These are phyloP conservation scores for Meripilus lineatus DNA, from an alignment of 1,284 basidiomycete species.

Conservation along the genomic window DNA sequence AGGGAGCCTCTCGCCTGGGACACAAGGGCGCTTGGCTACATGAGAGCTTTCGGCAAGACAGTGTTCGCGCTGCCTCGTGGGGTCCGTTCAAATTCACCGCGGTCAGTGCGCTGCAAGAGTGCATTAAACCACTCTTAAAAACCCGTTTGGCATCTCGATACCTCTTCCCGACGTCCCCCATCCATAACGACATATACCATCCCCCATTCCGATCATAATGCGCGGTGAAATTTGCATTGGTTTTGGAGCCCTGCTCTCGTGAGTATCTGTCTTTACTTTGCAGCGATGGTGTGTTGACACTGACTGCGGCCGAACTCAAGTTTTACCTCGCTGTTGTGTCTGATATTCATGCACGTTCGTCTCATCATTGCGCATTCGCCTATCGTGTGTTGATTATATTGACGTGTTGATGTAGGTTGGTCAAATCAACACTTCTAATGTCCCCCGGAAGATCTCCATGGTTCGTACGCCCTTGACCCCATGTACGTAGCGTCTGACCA, in stretches of 20 bases:
- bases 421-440: slow-evolving; percentile 71
- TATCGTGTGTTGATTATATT: slow-evolving; percentile 6
- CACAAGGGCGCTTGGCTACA: too few relatives aligned
- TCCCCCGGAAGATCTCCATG: slow-evolving; percentile 70
- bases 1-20: neutral
- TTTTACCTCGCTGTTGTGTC: slow-evolving; percentile 57
- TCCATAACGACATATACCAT: too few relatives aligned
- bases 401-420: slow-evolving; percentile 49
- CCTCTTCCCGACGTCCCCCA: slow-evolving; percentile 6
- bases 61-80: slow-evolving; percentile 2
- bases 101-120: slow-evolving; percentile 16
- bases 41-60: neutral
- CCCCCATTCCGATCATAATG: slow-evolving; percentile 36
- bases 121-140: too few relatives aligned
- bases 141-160: too few relatives aligned
- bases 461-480: slow-evolving; percentile 32
- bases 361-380: too few relatives aligned
- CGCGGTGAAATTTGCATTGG: slow-evolving; percentile 71
- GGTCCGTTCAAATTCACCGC: slow-evolving; percentile 8
- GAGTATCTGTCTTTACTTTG: too few relatives aligned
- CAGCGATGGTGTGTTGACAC: too few relatives aligned
- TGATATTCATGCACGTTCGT: slow-evolving; percentile 76
- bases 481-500: slow-evolving; percentile 16
- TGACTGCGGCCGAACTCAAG: slow-evolving; percentile 31
- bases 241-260: slow-evolving; percentile 65